Evolutionary conservation across 2,329 filamentous ascomycete species (phyloP), one percentile per base, ranked within the genome.

Genomic region (Pestalotiopsis sp.): DNA sequence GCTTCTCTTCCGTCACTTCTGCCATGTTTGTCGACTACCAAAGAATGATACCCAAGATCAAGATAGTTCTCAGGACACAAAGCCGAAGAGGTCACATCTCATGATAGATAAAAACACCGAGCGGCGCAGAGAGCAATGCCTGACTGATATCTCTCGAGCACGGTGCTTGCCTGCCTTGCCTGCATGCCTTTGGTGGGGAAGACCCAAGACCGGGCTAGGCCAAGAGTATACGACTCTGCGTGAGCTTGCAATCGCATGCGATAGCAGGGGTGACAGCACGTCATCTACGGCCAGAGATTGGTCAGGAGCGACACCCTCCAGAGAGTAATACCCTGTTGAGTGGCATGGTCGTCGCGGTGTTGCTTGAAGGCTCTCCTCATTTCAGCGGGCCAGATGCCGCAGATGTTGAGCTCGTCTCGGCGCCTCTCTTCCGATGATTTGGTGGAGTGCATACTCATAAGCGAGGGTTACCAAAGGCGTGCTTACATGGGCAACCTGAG

Each of bases 231-330:
- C 39, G 38, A n/a, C 38, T 25, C 31, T 65, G 20, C 4, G 39
- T 65, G 38, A 65, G 45, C 45, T 65, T 56, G 45, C 62, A 25
- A 45, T 49, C 45, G 62, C 62, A 56, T 65, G 62, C 62, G 39
- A 65, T 49, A 27, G 39, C 62, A 65, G 45, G 62, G 62, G n/a
- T 65, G 11, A 11, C 62, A 49, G 62, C 62, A 65, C 62, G 62
- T 27, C 36, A 65, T 65, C 17, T 11, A 36, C 9, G 31, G 25
- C 27, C 23, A 59, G 36, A 20, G 59, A 62, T 62, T 62, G 59
- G 57, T 17, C 17, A 17, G 20, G 14, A 52, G 7, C 20, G 45
- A 52, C 45, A n/a, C 6, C 14, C 17, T n/a, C 45, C 14, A 20
- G 17, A 20, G 17, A 52, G 45, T 11, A 52, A n/a, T n/a, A 3